These are phyloP conservation scores for Dryadomyces quercivorus DNA, from an alignment of 2,329 filamentous ascomycete genomes.

Conservation along the genomic window DNA sequence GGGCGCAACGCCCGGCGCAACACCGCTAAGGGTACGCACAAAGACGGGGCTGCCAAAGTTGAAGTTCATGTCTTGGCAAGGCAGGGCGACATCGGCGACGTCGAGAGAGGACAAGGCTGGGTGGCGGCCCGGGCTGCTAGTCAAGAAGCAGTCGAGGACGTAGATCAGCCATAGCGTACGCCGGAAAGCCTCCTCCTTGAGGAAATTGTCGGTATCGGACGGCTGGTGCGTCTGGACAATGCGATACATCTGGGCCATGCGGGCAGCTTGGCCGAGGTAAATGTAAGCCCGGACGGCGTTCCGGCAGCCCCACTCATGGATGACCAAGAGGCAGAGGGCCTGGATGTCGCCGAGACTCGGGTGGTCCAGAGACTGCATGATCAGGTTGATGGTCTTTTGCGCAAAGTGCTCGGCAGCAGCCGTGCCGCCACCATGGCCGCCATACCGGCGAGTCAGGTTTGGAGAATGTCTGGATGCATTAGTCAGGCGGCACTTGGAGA, in stretches of 20 bases:
- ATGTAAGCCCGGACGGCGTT: constrained; percentile 52
- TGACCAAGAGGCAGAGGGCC: constrained; percentile 46
- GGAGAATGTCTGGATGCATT: constrained; percentile 35
- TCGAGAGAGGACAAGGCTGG: constrained; percentile 43
- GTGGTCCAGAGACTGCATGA: constrained; percentile 47
- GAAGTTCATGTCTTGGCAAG: constrained; percentile 50
- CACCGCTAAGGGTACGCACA: constrained; percentile 41
- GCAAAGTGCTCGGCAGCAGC: constrained; percentile 47
- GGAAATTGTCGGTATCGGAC: constrained; percentile 43
- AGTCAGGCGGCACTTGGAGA: not conserved
- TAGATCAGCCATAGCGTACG: constrained; percentile 52
- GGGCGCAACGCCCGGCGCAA: constrained; percentile 23
- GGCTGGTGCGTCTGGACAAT: constrained; percentile 42
- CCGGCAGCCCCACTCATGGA: constrained; percentile 50
- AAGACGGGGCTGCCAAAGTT: constrained; percentile 48
- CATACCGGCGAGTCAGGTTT: constrained; percentile 44
- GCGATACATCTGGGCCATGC: constrained; percentile 53
- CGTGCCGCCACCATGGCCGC: constrained; percentile 35
- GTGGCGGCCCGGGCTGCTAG: constrained; percentile 47
- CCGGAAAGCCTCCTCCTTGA: constrained; percentile 48
- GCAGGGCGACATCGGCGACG: constrained; percentile 41
- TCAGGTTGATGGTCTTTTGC: constrained; percentile 41
- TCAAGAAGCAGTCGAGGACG: constrained; percentile 49
- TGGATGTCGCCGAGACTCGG: constrained; percentile 49
- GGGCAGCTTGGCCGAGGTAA: constrained; percentile 49